Percentiles rank a stretch among this genome's conserved stretches.
Conservation (phyloP, 2,329 filamentous ascomycete species). For the Chrysoporthe cubensis region DNA sequence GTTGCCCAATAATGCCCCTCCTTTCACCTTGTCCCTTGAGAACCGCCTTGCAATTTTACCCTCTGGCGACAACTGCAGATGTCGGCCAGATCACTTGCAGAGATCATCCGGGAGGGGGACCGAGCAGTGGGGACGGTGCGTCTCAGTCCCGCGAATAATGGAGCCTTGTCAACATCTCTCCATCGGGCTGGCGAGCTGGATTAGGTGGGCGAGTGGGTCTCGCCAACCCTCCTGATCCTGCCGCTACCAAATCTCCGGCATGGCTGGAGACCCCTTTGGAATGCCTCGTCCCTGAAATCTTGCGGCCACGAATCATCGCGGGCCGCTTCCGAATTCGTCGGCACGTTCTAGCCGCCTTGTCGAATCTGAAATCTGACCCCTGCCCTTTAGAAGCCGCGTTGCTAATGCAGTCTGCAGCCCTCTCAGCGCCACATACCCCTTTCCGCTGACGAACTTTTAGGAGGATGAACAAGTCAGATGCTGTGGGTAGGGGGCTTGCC, state of each 20-base stretch:
- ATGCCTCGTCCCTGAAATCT: conserved; percentile 17
- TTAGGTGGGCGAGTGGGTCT: background rate
- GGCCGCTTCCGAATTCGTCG: conserved; percentile 7
- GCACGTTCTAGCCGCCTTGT: conserved; percentile 9
- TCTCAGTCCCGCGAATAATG: conserved; percentile 6
- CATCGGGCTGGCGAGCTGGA: conserved; percentile 7
- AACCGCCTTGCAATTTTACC: background rate
- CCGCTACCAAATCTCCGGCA: conserved; percentile 9
- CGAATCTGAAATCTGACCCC: conserved; percentile 3
- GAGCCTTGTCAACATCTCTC: conserved; percentile 7
- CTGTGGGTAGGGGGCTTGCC: background rate
- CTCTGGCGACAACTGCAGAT: background rate
- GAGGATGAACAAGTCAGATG: conserved; percentile 13
- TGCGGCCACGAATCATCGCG: conserved; percentile 10
- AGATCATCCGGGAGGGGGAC: background rate
- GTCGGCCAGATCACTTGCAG: conserved; percentile 4
- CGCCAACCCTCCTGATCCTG: background rate
- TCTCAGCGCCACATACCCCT: background rate
- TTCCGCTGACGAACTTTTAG: background rate
- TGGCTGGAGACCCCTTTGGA: conserved; percentile 3
- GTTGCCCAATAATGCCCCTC: background rate
- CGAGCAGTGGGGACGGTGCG: conserved; percentile 5
- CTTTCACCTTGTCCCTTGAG: background rate
- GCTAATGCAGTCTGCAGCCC: background rate
- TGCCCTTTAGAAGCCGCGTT: background rate